Evolutionary conservation across 2,329 filamentous ascomycete species (phyloP).

Genomic region (Chrysoporthe austroafricana): DNA sequence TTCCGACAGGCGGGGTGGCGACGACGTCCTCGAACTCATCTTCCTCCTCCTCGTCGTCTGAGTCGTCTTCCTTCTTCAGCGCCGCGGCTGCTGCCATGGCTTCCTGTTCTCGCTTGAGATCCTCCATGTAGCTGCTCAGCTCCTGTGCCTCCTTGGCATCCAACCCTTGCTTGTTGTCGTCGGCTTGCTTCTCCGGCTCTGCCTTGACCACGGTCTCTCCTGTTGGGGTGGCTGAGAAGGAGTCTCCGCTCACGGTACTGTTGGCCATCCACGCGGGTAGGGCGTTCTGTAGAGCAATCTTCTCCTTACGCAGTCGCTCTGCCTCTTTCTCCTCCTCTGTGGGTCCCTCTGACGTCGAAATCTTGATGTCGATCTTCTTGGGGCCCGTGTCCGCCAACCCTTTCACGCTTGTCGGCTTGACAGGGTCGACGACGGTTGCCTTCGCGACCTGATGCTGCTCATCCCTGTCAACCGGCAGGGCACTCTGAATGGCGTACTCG

Average conservation of each 20-base stretch:
- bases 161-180: slow-evolving; percentile 38
- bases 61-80: slow-evolving; percentile 52
- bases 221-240: slow-evolving; percentile 51
- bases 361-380: slow-evolving; percentile 70
- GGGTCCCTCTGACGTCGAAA: slow-evolving; percentile 67
- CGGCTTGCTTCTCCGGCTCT: slow-evolving; percentile 53
- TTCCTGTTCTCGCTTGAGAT: slow-evolving; percentile 54
- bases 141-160: slow-evolving; percentile 59
- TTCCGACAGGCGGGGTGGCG: slow-evolving; percentile 40
- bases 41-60: slow-evolving; percentile 42
- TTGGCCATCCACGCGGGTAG: slow-evolving; percentile 73
- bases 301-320: slow-evolving; percentile 67
- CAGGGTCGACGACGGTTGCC: slow-evolving; percentile 60
- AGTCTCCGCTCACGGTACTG: slow-evolving; percentile 68
- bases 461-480: slow-evolving; percentile 68
- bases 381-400: slow-evolving; percentile 69
- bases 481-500: slow-evolving; percentile 66
- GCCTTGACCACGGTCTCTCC: slow-evolving; percentile 40
- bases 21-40: slow-evolving; percentile 57
- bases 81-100: slow-evolving; percentile 47
- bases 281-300: slow-evolving; percentile 69
- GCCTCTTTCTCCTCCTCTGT: slow-evolving; percentile 69
- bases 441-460: slow-evolving; percentile 67
- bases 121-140: slow-evolving; percentile 70
- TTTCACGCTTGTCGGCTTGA: slow-evolving; percentile 69